These are phyloP conservation scores for Eremochloa ophiuroides DNA, from an alignment of 176 grass and related monocot genomes.

Conservation along the genomic window DNA sequence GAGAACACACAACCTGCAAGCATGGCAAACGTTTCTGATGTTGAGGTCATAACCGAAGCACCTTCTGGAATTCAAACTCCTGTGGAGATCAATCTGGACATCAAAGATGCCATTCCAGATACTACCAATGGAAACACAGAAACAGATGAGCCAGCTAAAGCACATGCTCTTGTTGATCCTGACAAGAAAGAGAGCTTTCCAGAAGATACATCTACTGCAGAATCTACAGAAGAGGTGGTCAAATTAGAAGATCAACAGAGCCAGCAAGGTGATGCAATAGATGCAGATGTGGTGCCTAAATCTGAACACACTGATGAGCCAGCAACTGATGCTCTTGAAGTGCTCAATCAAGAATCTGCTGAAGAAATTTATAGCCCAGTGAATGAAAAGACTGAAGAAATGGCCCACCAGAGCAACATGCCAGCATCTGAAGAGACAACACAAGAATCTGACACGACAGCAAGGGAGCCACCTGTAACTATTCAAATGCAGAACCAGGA, in stretches of 20 bases:
- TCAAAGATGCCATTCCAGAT: constrained; percentile 16
- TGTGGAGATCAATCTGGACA: neutral
- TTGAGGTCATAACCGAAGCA: constrained; percentile 20
- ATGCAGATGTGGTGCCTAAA: constrained; percentile 11
- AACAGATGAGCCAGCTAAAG: constrained; percentile 18
- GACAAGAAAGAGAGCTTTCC: constrained; percentile 6
- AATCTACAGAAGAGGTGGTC: constrained; percentile 1
- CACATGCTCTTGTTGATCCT: neutral
- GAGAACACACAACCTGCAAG: constrained; percentile 14
- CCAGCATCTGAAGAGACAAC: constrained; percentile 5
- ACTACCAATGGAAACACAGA: constrained; percentile 8
- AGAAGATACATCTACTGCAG: constrained; percentile 17
- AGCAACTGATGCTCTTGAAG: constrained; percentile 16
- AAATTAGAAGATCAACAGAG: constrained; percentile 20
- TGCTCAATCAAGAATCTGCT: constrained; percentile 25
- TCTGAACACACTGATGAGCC: neutral
- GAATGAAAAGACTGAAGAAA: constrained; percentile 13
- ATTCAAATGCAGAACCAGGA: constrained; percentile 15
- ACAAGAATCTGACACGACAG: neutral
- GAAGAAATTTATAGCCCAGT: constrained; percentile 14
- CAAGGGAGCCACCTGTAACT: neutral
- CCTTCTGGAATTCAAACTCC: constrained; percentile 2
- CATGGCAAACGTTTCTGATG: neutral
- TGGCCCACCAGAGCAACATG: constrained; percentile 1
- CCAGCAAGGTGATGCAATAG: neutral